Evolutionary conservation across 1,284 basidiomycete genomes (phyloP), one percentile per base, ranked within the genome.

Genomic region (Vanrija sp.): DNA sequence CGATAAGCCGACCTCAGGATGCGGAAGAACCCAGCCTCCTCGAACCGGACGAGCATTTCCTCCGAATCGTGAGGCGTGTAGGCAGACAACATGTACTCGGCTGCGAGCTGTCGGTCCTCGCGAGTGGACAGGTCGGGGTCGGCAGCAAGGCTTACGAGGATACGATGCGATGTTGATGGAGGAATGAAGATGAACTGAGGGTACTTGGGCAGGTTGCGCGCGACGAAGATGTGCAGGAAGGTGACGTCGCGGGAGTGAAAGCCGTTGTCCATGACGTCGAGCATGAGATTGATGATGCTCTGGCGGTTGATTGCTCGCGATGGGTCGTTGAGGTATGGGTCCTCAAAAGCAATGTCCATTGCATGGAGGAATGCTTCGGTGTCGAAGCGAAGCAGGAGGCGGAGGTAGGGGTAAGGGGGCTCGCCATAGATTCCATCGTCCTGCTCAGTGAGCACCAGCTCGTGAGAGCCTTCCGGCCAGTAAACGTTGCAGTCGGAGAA

Each of bases 191-290:
- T 82, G 75, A 87, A 93, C 74, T 97, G 93, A 0, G 88, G 86
- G 73, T 98, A 99, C 76, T 98, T 98, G 0, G 96, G 90, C 15
- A 96, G 84, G 71, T 98, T 99, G 54, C 94, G 87, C 1, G 96
- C 90, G 54, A 98, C 83, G 74, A 99, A 99, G 62, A 98, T 97
- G 69, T 93, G 85, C 46, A 95, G 81, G 72, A 98, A 90, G 3
- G 88, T 90, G 48, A 79, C 77, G 67, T 89, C 89, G 35, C 80
- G 76, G 15, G 83, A 76, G 0, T 83, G 76, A 24, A 89, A 68
- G 15, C 54, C 56, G 15, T 75, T 54, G 41, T 63, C 60, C 62
- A 72, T 68, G 42, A 96, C 84, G 65, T 97, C 91, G 51, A 95
- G 80, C 46, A 98, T 79, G 45, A 92, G 85, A 61, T 89, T 87